Evolutionary conservation across 495 filamentous ascomycete species (phyloP).

Genomic region (Penicillium chermesinum): DNA sequence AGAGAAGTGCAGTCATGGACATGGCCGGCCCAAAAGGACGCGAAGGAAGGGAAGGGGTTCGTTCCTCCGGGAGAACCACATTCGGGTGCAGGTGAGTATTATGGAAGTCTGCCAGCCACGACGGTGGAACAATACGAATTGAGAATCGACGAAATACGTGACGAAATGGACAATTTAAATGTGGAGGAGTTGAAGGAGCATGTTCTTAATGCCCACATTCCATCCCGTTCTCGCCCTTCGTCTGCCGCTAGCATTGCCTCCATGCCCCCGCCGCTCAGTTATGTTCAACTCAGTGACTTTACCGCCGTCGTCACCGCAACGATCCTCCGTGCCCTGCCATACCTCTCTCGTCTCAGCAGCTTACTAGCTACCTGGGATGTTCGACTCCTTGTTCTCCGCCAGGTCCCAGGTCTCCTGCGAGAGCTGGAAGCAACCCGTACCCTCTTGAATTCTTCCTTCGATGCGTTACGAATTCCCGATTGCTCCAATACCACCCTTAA

Average conservation of each 20-base stretch:
- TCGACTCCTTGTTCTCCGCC: constrained; percentile 66
- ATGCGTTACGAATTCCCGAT: constrained; percentile 43
- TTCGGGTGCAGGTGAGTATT: too few relatives aligned
- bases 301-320: constrained; percentile 86
- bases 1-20: constrained; percentile 70
- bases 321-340: constrained; percentile 77
- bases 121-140: constrained; percentile 62
- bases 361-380: constrained; percentile 71
- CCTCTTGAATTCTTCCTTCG: constrained; percentile 59
- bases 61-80: constrained; percentile 50
- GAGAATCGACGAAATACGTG: constrained; percentile 71
- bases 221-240: constrained; percentile 49
- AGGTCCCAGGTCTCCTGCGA: constrained; percentile 62
- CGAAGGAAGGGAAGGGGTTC: constrained; percentile 49
- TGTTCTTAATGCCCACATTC: constrained; percentile 74
- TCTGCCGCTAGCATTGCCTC: constrained; percentile 49
- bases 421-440: constrained; percentile 59
- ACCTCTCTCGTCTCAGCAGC: constrained; percentile 64
- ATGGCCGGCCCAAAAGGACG: constrained; percentile 54
- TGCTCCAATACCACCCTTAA: constrained; percentile 11
- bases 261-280: constrained; percentile 49
- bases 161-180: constrained; percentile 71
- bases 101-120: constrained; percentile 60
- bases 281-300: constrained; percentile 71
- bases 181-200: constrained; percentile 88